These are phyloP conservation scores for Glycine tomentella DNA, from an alignment of 306 rosid species.

Conservation along the genomic window DNA sequence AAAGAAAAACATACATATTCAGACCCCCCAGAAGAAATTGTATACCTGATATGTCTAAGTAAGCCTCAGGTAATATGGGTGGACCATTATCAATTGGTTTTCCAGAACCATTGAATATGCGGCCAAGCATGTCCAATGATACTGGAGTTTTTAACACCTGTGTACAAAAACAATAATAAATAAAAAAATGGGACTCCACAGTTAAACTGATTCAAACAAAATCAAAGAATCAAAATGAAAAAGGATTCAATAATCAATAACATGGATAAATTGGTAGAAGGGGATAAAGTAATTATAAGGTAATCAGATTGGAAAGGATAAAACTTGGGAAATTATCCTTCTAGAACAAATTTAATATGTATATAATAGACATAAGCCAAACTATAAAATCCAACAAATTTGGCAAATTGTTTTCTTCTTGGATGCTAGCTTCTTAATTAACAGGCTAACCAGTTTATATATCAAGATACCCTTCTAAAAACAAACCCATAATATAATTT, in stretches of 20 bases:
- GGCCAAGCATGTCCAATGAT: slow-evolving; percentile 97
- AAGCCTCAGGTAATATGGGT: slow-evolving; percentile 97
- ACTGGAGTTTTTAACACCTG: slow-evolving; percentile 99
- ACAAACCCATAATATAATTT: neutral
- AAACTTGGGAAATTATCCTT: neutral
- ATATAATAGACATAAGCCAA: neutral
- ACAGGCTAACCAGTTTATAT: neutral
- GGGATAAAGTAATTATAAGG: slow-evolving; percentile 20
- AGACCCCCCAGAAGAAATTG: slow-evolving; percentile 21
- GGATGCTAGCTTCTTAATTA: slow-evolving; percentile 22
- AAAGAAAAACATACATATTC: slow-evolving; percentile 5
- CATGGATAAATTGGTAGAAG: slow-evolving; percentile 3
- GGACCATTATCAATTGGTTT: slow-evolving; percentile 99
- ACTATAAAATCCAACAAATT: neutral
- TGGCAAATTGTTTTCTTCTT: slow-evolving; percentile 28
- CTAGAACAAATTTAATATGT: slow-evolving; percentile 36
- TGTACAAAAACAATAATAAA: slow-evolving; percentile 25
- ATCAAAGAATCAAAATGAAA: slow-evolving; percentile 34
- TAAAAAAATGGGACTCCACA: slow-evolving; percentile 45
- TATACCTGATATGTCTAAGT: slow-evolving; percentile 96
- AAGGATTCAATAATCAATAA: slow-evolving; percentile 1
- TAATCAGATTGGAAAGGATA: slow-evolving; percentile 46
- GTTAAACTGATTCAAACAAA: slow-evolving; percentile 32
- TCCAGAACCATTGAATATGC: slow-evolving; percentile 97
- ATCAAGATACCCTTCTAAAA: slow-evolving; percentile 36